Evolutionary conservation across 2,329 filamentous ascomycete species (phyloP), one percentile per base, ranked within the genome.

Genomic region (Colletotrichum sidae): DNA sequence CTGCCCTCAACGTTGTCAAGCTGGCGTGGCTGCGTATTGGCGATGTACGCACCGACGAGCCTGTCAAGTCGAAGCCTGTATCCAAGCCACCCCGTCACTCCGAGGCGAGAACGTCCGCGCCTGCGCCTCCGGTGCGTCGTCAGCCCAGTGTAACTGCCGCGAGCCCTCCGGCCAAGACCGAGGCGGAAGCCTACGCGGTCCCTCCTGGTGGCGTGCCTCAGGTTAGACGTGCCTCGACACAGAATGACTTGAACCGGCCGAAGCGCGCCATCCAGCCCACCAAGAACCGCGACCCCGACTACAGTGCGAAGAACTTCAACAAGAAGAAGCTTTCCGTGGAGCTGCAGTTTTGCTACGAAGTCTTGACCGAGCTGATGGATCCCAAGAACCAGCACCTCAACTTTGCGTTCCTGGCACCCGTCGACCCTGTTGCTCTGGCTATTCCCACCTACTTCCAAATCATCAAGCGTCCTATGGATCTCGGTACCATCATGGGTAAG

Each of bases 381-480:
- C 79, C 85, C 1, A 94, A 92, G 75, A 86, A 97, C 74, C 84
- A 83, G 60, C 74, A 79, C 2, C 81, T 90, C 69, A 93, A 93
- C 47, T 84, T 85, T 60, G 90, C 92, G 65, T 99, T 99, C 80
- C 81, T 93, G 72, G 81, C 86, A 8, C 92, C 96, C 0, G 96
- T 99, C 17, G 96, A 99, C 75, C 94, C 96, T 0, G 94, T 98
- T 41, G 95, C 94, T 0, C 82, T 98, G 58, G 94, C 95, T 75
- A 97, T 98, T 65, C 96, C 96, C 1, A 90, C 91, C 33, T 99
- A 99, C 76, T 93, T 96, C 76, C 93, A 91, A 72, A 84, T 98
- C 67, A 94, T 99, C 80, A 98, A 97, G 83, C 93, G 94, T 75
- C 96, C 96, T 0, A 99, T 98, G 95, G 95, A 99, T 76, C 83